Evolutionary conservation across 2,329 filamentous ascomycete genomes (phyloP).

Genomic region (Didymella lethalis): DNA sequence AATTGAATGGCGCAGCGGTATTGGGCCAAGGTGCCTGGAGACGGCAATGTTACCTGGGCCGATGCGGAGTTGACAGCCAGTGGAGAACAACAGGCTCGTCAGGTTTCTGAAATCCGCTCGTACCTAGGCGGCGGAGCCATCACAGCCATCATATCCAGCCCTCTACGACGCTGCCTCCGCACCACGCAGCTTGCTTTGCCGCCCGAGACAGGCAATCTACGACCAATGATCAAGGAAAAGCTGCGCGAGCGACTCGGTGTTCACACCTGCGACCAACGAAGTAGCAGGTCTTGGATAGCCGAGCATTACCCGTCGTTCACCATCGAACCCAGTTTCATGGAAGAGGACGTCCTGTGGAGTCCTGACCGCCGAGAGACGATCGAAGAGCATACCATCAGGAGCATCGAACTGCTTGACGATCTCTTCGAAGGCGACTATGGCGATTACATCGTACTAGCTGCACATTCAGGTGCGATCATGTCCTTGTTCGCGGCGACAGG

Average conservation of each 20-base stretch:
- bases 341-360: slow-evolving; percentile 60
- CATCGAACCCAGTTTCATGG: slow-evolving; percentile 67
- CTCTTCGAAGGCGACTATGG: slow-evolving; percentile 57
- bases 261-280: slow-evolving; percentile 70
- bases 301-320: slow-evolving; percentile 58
- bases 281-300: slow-evolving; percentile 60
- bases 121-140: slow-evolving; percentile 39
- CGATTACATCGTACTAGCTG: slow-evolving; percentile 59
- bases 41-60: neutral
- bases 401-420: slow-evolving; percentile 54
- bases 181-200: slow-evolving; percentile 68
- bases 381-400: slow-evolving; percentile 1
- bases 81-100: slow-evolving; percentile 63
- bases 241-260: slow-evolving; percentile 69
- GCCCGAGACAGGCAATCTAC: slow-evolving; percentile 48
- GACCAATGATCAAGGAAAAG: slow-evolving; percentile 66
- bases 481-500: slow-evolving; percentile 62
- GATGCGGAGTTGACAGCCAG: slow-evolving; percentile 56
- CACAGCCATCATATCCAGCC: too few species aligned
- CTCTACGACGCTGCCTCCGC: slow-evolving; percentile 64
- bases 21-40: slow-evolving; percentile 62
- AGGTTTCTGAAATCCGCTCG: slow-evolving; percentile 65
- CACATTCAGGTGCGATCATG: slow-evolving; percentile 63
- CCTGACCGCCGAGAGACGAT: slow-evolving; percentile 28
- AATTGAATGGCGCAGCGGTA: slow-evolving; percentile 55